Evolutionary conservation across 202 grass and related monocot genomes (phyloP).

Genomic region (Schoenoplectus tabernaemontani): DNA sequence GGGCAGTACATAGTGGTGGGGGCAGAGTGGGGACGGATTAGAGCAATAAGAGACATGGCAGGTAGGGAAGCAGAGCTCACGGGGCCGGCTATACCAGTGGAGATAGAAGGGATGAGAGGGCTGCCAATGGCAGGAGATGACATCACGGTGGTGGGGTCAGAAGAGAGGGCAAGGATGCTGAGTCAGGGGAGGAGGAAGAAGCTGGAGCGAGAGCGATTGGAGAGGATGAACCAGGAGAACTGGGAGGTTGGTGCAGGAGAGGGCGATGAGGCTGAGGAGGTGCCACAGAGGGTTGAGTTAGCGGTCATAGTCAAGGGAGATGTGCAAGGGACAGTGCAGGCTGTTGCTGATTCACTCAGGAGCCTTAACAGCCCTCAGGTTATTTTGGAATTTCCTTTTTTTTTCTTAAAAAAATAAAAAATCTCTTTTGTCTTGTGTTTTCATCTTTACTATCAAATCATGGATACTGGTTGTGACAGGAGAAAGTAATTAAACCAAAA

Average conservation of each 20-base stretch:
- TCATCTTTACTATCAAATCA: neutral
- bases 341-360: slow-evolving; percentile 80
- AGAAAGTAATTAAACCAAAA: neutral
- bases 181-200: slow-evolving; percentile 85
- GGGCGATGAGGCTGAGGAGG: slow-evolving; percentile 8
- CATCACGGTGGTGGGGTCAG: slow-evolving; percentile 78
- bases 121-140: slow-evolving; percentile 96
- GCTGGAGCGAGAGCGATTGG: slow-evolving; percentile 65
- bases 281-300: neutral
- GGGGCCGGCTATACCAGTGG: slow-evolving; percentile 65
- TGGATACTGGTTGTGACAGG: neutral
- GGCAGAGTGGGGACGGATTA: slow-evolving; percentile 84
- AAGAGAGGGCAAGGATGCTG: slow-evolving; percentile 96
- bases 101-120: slow-evolving; percentile 85
- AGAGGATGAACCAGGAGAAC: slow-evolving; percentile 51
- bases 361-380: slow-evolving; percentile 93
- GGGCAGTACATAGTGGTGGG: slow-evolving; percentile 87
- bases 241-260: neutral
- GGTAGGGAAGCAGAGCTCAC: slow-evolving; percentile 38
- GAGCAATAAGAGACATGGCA: slow-evolving; percentile 58
- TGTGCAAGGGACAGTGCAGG: slow-evolving; percentile 86
- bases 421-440: neutral
- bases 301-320: slow-evolving; percentile 18
- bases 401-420: neutral
- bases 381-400: slow-evolving; percentile 9